Evolutionary conservation across 441 rosid species (phyloP), one percentile per base, ranked within the genome.

Genomic region (Gossypium gossypioides): DNA sequence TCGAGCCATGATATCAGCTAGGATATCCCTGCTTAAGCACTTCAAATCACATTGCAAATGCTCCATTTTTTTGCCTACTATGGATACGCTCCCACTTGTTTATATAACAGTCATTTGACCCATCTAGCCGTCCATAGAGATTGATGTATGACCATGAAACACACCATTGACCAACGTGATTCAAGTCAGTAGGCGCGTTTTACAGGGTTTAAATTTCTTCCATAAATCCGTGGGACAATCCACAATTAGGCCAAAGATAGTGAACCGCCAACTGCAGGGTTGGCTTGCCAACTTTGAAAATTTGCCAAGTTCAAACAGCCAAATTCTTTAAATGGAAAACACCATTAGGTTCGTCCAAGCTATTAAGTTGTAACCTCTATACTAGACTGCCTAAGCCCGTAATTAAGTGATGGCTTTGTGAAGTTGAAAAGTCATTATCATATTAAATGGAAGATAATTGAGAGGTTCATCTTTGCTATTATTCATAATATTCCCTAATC

Each of bases 11-110:
- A 81, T 77, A 48, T 72, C 69, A 0, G 67, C 68, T 27, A 77
- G 21, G 59, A 78, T 51, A 64, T 78, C 85, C 4, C 44, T 46
- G 68, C 56, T 77, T 24, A 81, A 37, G 62, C 65, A 13, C 61
- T 72, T 68, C 50, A 79, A 69, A 50, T 57, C 32, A 37, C 51
- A 70, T 9, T 25, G 4, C 61, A 21, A 29, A 27, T 13, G 68
- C 57, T 37, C 74, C 77, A 62, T 66, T n/a, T n/a, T 24, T 25
- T 27, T 3, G 27, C 22, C 1, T 32, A 32, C n/a, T 10, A 40
- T 44, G 10, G 34, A 6, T 5, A 44, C 19, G 29, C 34, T 65
- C 19, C 32, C 52, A 8, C 68, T 40, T 63, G 15, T 63, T 18
- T 63, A 63, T 63, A 63, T 18, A 63, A 19, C 6, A 19, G 8